Conservation (phyloP, 2,329 filamentous ascomycete species). For the Ambrosiella beaveri region DNA sequence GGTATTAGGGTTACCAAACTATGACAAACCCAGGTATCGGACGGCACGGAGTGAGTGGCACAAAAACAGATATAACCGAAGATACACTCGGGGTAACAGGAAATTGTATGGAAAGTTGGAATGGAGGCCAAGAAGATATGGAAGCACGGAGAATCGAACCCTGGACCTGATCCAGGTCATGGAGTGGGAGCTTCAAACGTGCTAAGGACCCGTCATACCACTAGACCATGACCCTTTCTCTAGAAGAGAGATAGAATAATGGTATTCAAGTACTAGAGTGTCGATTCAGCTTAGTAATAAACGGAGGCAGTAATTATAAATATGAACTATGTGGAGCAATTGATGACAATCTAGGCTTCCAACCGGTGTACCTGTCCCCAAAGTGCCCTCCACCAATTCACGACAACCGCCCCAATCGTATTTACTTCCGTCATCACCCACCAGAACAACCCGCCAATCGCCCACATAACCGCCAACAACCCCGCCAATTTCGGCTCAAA, state of each 20-base stretch:
- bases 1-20: too few relatives aligned
- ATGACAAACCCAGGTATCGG: too few relatives aligned
- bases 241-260: not conserved
- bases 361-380: too few relatives aligned
- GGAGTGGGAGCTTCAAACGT: not conserved
- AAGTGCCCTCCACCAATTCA: too few relatives aligned
- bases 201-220: slow-evolving; percentile 14
- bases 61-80: too few relatives aligned
- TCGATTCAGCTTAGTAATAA: too few relatives aligned
- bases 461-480: slow-evolving; percentile 22
- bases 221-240: slow-evolving; percentile 12
- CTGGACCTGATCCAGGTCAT: slow-evolving; percentile 12
- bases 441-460: not conserved
- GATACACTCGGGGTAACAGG: too few relatives aligned
- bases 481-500: slow-evolving; percentile 39
- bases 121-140: not conserved
- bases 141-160: slow-evolving; percentile 13
- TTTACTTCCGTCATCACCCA: not conserved
- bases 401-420: not conserved
- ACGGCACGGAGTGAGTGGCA: too few relatives aligned
- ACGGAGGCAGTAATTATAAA: too few relatives aligned
- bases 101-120: not conserved
- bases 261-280: not conserved
- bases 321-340: too few relatives aligned
- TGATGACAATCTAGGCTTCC: too few relatives aligned